Base-by-base conservation (phyloP, 1,284 basidiomycete genomes). In the Grifola frondosa region DNA sequence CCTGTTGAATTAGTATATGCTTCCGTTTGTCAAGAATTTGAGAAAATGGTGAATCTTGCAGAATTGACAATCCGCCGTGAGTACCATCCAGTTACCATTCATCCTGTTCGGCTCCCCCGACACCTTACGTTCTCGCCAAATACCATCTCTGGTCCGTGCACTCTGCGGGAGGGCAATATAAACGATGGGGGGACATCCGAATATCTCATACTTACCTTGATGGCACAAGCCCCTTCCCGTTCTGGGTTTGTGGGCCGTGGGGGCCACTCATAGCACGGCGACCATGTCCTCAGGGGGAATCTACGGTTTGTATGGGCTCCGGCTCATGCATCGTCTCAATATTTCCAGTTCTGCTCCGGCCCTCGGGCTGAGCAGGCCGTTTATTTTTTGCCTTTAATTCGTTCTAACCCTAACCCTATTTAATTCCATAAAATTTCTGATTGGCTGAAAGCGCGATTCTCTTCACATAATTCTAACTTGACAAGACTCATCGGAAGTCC, bases 291-390 rank as follows among this genome's bases (percentile, higher is more conserved):
- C 49, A 54, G 44, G 32, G 46, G 41, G 38, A 35, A 25, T 30
- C 33, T 41, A 30, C 39, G 50, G 52, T 44, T 54, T 54, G 52
- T 52, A 54, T 52, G 46, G 37, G 49, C 46, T 50, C 45, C 47
- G 50, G 40, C 43, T 40, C 47, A 52, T 52, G 52, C 53, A 54
- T 36, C 42, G 42, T 51, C 53, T 45, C 37, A 52, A 54, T 54
- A 52, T 52, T 54, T 46, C 28, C 44, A 39, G 44, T 46, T 35
- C 44, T 38, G 40, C 40, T 46, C 42, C 33, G 39, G 44, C 44
- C 44, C 44, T 46, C 44, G 44, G 44, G 44, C 44, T 46, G 44
- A 39, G 44, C 38, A 37, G 44, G 44, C 44, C 38, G 17, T 42
- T 42, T 36, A n/a, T 31, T 46, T 38, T 38, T 35, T 25, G 42